Base-by-base conservation (phyloP, 306 rosid species). In the Albizia julibrissin region DNA sequence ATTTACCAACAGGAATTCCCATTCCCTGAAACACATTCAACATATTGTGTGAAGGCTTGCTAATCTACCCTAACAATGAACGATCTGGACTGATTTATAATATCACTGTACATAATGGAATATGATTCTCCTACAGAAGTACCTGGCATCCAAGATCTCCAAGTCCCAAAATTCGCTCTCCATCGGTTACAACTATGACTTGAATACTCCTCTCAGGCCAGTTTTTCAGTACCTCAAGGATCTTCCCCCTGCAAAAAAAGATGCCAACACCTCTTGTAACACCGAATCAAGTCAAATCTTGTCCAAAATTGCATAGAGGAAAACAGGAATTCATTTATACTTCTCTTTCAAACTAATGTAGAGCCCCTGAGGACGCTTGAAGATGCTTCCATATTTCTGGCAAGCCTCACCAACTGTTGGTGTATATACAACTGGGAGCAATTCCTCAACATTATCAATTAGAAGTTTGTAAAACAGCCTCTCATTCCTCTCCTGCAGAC, bases 121-220 rank as follows among this genome's bases (percentile, higher is more conserved):
- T 29, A 81, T 24, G n/a, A 82, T 64, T 76, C 75, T 52, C 52
- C 22, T 22, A 46, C 37, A 74, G 58, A 84, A 49, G 59, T 84
- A 95, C 99, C 98, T 96, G 99, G 86, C 98, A 92, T 78, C 99
- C 98, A 64, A 96, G 96, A 90, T 95, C 99, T 22, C 99, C 99
- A 31, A 95, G 99, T 70, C 99, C 99, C 88, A 95, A 80, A 83
- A 93, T 95, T 67, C 99, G 86, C 87, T 95, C 99, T 42, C 99
- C 99, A 72, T 93, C 98, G 37, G 99, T 95, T 62, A 96, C 98
- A 39, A 91, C 95, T 76, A 91, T 91, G 19, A 89, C 95, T 78
- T 89, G 95, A 84, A 91, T 79, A 71, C 78, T 85, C 83, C 86
- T 93, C 83, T 90, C 94, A 12, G 99, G 97, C 99, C 99, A 96